Evolutionary conservation across 2,329 filamentous ascomycete genomes (phyloP).

Genomic region (Cladophialophora immunda): DNA sequence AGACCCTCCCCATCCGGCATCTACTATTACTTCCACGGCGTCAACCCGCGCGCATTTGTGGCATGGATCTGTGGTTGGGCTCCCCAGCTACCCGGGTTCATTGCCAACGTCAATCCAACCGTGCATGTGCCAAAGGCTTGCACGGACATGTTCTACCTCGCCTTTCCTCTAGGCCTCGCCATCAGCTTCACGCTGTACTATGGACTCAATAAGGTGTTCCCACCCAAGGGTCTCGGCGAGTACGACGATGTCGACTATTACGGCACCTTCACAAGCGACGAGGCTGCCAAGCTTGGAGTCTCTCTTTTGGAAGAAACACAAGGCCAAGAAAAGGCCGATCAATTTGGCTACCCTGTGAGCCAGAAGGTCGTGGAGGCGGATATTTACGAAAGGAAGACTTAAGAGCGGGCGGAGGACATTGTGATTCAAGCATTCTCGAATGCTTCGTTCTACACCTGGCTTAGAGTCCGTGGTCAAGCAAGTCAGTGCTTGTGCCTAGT

Average conservation of each 20-base stretch:
- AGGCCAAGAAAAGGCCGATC: slow-evolving; percentile 1
- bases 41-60: slow-evolving; percentile 55
- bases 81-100: slow-evolving; percentile 45
- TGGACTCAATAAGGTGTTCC: slow-evolving; percentile 42
- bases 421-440: background rate
- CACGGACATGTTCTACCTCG: slow-evolving; percentile 52
- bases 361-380: slow-evolving; percentile 8
- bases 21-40: slow-evolving; percentile 54
- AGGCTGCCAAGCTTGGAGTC: slow-evolving; percentile 35
- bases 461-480: no score
- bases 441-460: background rate
- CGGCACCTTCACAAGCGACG: slow-evolving; percentile 29
- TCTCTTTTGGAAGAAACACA: slow-evolving; percentile 24
- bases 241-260: slow-evolving; percentile 37
- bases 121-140: slow-evolving; percentile 44
- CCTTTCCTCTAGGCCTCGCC: slow-evolving; percentile 51
- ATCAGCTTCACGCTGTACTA: slow-evolving; percentile 50
- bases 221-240: slow-evolving; percentile 33
- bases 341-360: slow-evolving; percentile 2
- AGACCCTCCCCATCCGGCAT: slow-evolving; percentile 45
- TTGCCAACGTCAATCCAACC: slow-evolving; percentile 37
- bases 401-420: background rate
- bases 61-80: slow-evolving; percentile 50
- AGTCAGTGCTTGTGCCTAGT: no score
- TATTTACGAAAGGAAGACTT: background rate